Evolutionary conservation across 805 yeast genomes (phyloP), one percentile per base, ranked within the genome.

Genomic region (Candida nitratophila): DNA sequence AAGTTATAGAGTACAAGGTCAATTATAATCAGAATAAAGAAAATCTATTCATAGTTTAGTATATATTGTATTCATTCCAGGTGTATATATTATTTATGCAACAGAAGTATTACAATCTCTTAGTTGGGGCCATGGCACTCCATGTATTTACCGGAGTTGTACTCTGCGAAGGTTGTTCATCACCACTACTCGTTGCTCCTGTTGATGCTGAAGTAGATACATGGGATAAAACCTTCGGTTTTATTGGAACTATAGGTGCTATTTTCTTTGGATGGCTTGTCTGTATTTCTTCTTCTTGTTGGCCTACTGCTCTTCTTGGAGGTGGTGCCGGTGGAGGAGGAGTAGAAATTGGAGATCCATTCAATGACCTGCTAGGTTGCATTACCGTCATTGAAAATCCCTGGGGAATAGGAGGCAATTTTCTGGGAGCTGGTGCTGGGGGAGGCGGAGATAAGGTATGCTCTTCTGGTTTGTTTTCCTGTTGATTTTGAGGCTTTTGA

Each of bases 321-420:
- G 61, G 63, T 2, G 64, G 64, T 3, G 59, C 60, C 1, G 61
- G 62, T 2, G 66, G 65, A 9, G 57, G 54, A 7, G 43, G 71
- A 70, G 56, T 66, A 71, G 49, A 81, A 74, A 44, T 70, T 20
- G 63, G 60, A 3, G 62, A 57, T 15, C 55, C 53, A 2, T 59
- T 53, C 9, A 59, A 47, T 7, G 65, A 59, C 27, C 56, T 47
- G 2, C 63, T 61, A 24, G 65, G 65, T 27, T 50, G 47, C 65
- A 61, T 61, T 11, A 57, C 63, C 15, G 51, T 42, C 16, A 52
- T 40, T 4, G 60, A 49, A 41, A 43, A 45, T 15, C 42, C 30
- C 14, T 39, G 32, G 2, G 38, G 39, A n/a, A 50, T 48, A 26
- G 45, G 39, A 11, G 53, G 50, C 15, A 49, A 50, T 20, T 29